Percentiles rank a stretch among this genome's conserved stretches.
Conservation (phyloP, 768 basidiomycete species). For the Pholiota microspora region DNA sequence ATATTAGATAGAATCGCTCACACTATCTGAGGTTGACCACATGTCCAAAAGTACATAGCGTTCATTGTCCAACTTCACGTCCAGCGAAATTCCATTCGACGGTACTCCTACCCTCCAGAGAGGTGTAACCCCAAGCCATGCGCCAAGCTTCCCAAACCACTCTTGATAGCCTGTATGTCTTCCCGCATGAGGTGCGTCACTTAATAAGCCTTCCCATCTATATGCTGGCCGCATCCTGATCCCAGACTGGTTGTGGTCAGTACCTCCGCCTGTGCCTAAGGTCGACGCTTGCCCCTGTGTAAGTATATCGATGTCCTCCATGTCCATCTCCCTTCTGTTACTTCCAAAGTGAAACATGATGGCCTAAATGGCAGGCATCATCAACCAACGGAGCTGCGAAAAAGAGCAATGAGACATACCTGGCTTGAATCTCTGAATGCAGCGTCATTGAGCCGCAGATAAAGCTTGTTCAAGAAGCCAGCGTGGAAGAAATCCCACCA, state of each 20-base stretch:
- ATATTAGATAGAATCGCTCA: background rate
- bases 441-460: slow-evolving; percentile 67
- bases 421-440: slow-evolving; percentile 52
- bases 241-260: slow-evolving; percentile 62
- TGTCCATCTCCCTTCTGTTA: slow-evolving; percentile 49
- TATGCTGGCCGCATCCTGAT: slow-evolving; percentile 63
- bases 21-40: background rate
- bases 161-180: slow-evolving; percentile 30
- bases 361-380: slow-evolving; percentile 50
- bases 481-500: slow-evolving; percentile 53
- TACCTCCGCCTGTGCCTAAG: slow-evolving; percentile 66
- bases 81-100: slow-evolving; percentile 58
- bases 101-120: slow-evolving; percentile 51
- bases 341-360: slow-evolving; percentile 63
- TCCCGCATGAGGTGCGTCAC: slow-evolving; percentile 45
- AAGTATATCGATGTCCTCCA: slow-evolving; percentile 61
- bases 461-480: slow-evolving; percentile 72
- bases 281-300: slow-evolving; percentile 51
- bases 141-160: slow-evolving; percentile 54
- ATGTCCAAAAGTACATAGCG: slow-evolving; percentile 48
- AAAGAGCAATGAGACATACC: slow-evolving; percentile 27
- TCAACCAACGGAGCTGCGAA: no score
- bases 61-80: slow-evolving; percentile 55
- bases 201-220: slow-evolving; percentile 69
- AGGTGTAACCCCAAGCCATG: slow-evolving; percentile 70